phyloP scores from a whole-genome alignment of 306 rosid genomes.

The Dalbergia cultrata region DNA sequence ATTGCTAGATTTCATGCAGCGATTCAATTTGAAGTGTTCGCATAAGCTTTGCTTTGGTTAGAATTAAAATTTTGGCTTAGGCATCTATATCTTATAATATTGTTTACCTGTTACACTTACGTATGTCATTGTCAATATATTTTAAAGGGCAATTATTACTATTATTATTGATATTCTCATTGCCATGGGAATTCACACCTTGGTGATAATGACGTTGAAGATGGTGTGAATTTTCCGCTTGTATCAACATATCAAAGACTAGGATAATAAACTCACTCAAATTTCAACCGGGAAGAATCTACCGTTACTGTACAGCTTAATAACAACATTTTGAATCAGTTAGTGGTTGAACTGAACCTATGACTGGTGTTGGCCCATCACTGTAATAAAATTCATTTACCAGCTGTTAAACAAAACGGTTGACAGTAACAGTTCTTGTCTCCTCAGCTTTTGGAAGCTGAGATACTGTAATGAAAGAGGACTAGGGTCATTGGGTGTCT shows the following conservation, averaged over 20 bases:
- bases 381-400: conserved; percentile 26
- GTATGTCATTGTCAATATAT: conserved; percentile 27
- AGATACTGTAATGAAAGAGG: not conserved
- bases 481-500: too few species aligned
- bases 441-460: not conserved
- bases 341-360: conserved; percentile 57
- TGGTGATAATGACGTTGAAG: conserved; percentile 45
- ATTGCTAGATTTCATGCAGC: conserved; percentile 33
- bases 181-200: conserved; percentile 6
- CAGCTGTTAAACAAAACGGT: conserved; percentile 43
- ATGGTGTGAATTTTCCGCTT: conserved; percentile 17
- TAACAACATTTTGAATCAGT: conserved; percentile 21
- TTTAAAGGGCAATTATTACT: conserved; percentile 28
- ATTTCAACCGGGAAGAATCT: conserved; percentile 41
- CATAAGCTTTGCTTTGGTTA: conserved; percentile 47
- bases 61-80: conserved; percentile 62
- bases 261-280: not conserved
- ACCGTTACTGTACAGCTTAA: not conserved
- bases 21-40: conserved; percentile 15
- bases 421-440: conserved; percentile 28
- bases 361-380: conserved; percentile 29
- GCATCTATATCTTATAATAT: conserved; percentile 37
- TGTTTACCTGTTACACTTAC: conserved; percentile 31
- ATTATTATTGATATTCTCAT: conserved; percentile 1
- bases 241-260: conserved; percentile 32